These are phyloP conservation scores for Dimargaris cristalligena DNA, from an alignment of 192 early-diverging fungal genomes.

Conservation along the genomic window DNA sequence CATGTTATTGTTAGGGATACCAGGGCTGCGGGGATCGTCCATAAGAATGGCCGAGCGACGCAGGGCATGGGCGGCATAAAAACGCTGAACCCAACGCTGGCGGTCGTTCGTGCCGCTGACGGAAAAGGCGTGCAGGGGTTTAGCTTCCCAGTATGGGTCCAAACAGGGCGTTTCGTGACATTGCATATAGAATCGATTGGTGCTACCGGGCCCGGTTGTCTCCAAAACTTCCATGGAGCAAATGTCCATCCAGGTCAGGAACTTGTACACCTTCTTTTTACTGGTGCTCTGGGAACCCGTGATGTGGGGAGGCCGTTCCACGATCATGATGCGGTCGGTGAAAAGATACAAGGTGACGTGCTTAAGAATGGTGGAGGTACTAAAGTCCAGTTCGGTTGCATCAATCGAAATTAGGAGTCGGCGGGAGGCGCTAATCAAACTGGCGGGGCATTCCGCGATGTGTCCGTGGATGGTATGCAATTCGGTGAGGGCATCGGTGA, in stretches of 20 bases:
- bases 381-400: slow-evolving; percentile 25
- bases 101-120: neutral
- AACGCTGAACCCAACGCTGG: neutral
- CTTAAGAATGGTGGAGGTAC: slow-evolving; percentile 22
- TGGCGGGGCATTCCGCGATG: slow-evolving; percentile 29
- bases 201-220: slow-evolving; percentile 1
- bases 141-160: slow-evolving; percentile 6
- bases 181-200: slow-evolving; percentile 6
- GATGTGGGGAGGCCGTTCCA: slow-evolving; percentile 18
- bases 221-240: slow-evolving; percentile 1
- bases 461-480: slow-evolving; percentile 29
- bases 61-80: slow-evolving; percentile 5
- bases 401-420: slow-evolving; percentile 29
- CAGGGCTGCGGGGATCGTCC: neutral
- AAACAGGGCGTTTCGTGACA: slow-evolving; percentile 1
- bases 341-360: slow-evolving; percentile 28
- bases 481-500: slow-evolving; percentile 24
- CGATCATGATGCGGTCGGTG: slow-evolving; percentile 29
- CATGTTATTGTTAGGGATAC: neutral
- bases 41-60: neutral
- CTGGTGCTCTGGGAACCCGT: slow-evolving; percentile 7
- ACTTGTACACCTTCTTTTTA: slow-evolving; percentile 8
- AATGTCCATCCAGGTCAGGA: slow-evolving; percentile 6
- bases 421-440: slow-evolving; percentile 34
- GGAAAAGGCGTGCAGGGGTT: slow-evolving; percentile 1